These are phyloP conservation scores for Raphanus hybrid DNA, from an alignment of 441 rosid species.

Conservation along the genomic window DNA sequence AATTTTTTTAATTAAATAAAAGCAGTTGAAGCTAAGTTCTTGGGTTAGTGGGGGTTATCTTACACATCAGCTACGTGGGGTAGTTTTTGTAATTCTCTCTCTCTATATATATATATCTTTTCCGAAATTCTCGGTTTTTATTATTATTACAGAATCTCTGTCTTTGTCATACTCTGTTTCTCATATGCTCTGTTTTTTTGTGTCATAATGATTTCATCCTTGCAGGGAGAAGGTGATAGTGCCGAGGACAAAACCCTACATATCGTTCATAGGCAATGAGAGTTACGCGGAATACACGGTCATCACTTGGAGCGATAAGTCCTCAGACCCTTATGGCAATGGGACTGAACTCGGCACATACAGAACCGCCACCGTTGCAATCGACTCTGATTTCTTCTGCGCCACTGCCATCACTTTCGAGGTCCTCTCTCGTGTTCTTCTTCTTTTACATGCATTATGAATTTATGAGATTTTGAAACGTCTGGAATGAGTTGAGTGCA, in stretches of 20 bases:
- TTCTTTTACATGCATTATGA: not conserved
- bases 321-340: constrained; percentile 62
- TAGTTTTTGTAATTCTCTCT: constrained; percentile 30
- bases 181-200: constrained; percentile 2
- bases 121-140: not conserved
- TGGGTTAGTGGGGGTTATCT: constrained; percentile 50
- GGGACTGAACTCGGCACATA: constrained; percentile 77
- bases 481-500: constrained; percentile 39
- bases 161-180: constrained; percentile 18
- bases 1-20: not conserved
- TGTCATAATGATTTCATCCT: not conserved
- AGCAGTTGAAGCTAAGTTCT: constrained; percentile 46
- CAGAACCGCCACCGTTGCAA: constrained; percentile 72
- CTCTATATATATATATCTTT: not conserved
- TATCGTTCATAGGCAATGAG: constrained; percentile 78
- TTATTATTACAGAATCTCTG: not conserved
- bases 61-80: constrained; percentile 50
- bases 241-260: constrained; percentile 71
- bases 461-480: not conserved
- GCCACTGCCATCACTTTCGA: constrained; percentile 84
- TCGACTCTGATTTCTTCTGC: constrained; percentile 79
- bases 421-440: constrained; percentile 45
- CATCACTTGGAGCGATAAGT: constrained; percentile 75
- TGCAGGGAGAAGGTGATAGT: constrained; percentile 84
- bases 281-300: constrained; percentile 48